These are phyloP conservation scores for Pelargonium cotyledonis DNA, from an alignment of 441 rosid genomes.

Conservation along the genomic window DNA sequence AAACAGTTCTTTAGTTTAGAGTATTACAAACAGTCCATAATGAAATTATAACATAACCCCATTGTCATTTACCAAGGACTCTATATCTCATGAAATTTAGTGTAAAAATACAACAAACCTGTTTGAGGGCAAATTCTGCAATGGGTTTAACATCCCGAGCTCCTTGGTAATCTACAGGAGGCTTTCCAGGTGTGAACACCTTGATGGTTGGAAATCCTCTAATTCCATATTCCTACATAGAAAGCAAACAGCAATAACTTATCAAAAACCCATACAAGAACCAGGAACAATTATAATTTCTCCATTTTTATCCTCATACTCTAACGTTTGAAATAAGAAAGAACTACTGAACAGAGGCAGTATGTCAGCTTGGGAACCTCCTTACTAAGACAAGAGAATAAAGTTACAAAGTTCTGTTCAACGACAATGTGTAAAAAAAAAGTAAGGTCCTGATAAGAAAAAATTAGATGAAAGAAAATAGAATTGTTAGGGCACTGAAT, in stretches of 20 bases:
- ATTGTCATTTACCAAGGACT: not conserved
- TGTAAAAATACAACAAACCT: conserved; percentile 44
- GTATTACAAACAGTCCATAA: not conserved
- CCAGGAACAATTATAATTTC: no score
- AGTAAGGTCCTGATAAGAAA: no score
- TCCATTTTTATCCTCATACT: no score
- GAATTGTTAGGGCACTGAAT: no score
- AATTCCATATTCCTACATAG: conserved; percentile 80
- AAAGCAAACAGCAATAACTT: conserved; percentile 16
- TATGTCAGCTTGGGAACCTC: no score
- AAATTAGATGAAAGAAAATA: no score
- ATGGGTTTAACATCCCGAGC: conserved; percentile 92
- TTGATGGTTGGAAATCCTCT: conserved; percentile 91
- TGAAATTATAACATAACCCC: not conserved
- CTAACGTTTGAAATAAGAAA: no score
- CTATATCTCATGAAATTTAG: not conserved
- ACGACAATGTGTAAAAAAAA: no score
- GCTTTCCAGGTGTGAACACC: conserved; percentile 84
- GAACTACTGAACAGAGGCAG: no score
- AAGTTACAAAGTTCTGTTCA: no score
- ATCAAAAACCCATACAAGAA: not conserved
- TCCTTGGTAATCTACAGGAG: conserved; percentile 92
- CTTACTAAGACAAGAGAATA: no score
- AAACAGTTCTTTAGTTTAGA: no score
- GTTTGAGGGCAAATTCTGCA: conserved; percentile 73